Evolutionary conservation across 2,329 filamentous ascomycete genomes (phyloP).

Genomic region (Botrytis paeoniae): DNA sequence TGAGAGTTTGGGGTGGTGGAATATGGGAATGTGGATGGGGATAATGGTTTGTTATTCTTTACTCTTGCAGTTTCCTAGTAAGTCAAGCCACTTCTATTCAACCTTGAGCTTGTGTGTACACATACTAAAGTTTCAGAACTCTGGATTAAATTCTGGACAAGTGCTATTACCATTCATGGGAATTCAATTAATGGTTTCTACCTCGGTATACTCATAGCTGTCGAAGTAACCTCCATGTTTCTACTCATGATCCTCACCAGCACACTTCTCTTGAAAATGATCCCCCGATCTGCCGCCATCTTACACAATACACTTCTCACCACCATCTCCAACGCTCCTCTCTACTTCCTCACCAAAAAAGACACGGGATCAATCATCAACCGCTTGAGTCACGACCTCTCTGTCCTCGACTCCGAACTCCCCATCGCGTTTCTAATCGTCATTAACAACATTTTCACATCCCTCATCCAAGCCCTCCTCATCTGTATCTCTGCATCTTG

Average conservation of each 20-base stretch:
- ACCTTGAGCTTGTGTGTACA: neutral
- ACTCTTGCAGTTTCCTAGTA: neutral
- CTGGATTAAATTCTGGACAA: neutral
- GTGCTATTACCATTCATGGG: neutral
- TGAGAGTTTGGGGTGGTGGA: slow-evolving; percentile 21
- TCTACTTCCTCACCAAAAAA: neutral
- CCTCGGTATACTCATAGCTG: neutral
- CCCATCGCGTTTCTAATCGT: neutral
- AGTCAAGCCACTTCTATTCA: neutral
- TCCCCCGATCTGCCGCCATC: neutral
- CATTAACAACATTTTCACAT: neutral
- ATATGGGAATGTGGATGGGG: slow-evolving; percentile 39
- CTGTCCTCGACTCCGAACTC: neutral
- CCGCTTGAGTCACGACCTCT: neutral
- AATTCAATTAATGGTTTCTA: neutral
- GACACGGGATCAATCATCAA: neutral
- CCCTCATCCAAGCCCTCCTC: neutral
- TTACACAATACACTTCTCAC: neutral
- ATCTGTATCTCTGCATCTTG: neutral
- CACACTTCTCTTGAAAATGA: neutral
- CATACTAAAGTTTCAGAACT: neutral
- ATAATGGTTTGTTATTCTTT: neutral
- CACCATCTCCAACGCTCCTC: neutral
- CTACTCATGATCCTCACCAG: neutral
- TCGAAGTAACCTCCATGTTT: neutral